These are phyloP conservation scores for Brachypodium distachyon DNA, from an alignment of 202 grass and related monocot species.

Conservation along the genomic window DNA sequence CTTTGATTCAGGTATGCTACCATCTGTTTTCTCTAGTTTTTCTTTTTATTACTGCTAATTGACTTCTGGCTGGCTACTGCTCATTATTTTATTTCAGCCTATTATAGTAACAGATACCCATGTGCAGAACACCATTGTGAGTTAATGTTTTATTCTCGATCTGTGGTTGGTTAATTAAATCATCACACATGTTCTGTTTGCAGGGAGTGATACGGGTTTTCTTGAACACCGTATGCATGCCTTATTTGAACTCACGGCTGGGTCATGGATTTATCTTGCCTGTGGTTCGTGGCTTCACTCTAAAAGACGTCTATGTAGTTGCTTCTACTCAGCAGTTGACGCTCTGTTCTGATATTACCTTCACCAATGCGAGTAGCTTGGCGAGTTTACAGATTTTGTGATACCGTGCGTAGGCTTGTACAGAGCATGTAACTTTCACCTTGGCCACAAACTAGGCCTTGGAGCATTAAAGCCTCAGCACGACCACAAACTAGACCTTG, in stretches of 20 bases:
- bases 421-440: background rate
- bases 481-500: too few species aligned
- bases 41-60: slow-evolving; percentile 4
- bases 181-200: background rate
- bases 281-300: slow-evolving; percentile 59
- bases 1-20: slow-evolving; percentile 68
- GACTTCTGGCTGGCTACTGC: background rate
- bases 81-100: background rate
- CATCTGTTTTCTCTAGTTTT: background rate
- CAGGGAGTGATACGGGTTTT: slow-evolving; percentile 84
- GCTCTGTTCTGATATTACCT: slow-evolving; percentile 71
- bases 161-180: background rate
- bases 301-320: slow-evolving; percentile 57
- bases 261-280: slow-evolving; percentile 58
- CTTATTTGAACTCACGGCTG: slow-evolving; percentile 62
- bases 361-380: slow-evolving; percentile 30
- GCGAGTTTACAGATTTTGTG: background rate
- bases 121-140: background rate
- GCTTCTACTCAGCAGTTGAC: slow-evolving; percentile 43
- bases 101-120: background rate
- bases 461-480: background rate
- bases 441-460: background rate
- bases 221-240: slow-evolving; percentile 69
- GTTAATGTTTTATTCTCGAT: background rate
- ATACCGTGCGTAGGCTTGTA: background rate